These are phyloP conservation scores for Diplodia intermedia DNA, from an alignment of 2,329 filamentous ascomycete species.

Conservation along the genomic window DNA sequence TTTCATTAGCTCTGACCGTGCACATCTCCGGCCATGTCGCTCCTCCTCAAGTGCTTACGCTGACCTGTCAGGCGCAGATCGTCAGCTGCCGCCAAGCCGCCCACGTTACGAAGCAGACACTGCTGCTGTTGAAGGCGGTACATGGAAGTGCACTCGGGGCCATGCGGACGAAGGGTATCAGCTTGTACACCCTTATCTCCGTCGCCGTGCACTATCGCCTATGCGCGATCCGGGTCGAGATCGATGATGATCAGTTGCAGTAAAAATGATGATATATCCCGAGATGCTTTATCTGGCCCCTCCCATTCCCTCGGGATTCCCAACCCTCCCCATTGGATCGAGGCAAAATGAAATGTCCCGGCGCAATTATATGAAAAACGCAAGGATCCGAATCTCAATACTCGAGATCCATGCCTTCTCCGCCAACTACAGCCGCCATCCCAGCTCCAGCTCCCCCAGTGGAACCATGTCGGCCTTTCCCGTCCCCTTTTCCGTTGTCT, in stretches of 20 bases:
- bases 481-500: not conserved
- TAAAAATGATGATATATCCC: not conserved
- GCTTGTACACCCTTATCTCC: not conserved
- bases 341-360: not conserved
- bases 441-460: not conserved
- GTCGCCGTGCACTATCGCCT: not conserved
- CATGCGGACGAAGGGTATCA: not conserved
- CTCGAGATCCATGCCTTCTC: not conserved
- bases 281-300: not conserved
- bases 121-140: not conserved
- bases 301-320: not conserved
- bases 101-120: not conserved
- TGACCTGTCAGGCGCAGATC: conserved; percentile 4
- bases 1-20: not conserved
- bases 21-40: not conserved
- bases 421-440: not conserved
- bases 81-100: not conserved
- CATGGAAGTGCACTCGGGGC: not conserved
- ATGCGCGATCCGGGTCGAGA: not conserved
- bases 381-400: not conserved
- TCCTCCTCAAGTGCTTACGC: conserved; percentile 18
- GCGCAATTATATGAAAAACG: not conserved
- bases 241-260: not conserved
- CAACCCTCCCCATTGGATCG: not conserved
- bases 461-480: not conserved